Conservation (phyloP, 352 stramenopile species). For the Achlya hypogyna region DNA sequence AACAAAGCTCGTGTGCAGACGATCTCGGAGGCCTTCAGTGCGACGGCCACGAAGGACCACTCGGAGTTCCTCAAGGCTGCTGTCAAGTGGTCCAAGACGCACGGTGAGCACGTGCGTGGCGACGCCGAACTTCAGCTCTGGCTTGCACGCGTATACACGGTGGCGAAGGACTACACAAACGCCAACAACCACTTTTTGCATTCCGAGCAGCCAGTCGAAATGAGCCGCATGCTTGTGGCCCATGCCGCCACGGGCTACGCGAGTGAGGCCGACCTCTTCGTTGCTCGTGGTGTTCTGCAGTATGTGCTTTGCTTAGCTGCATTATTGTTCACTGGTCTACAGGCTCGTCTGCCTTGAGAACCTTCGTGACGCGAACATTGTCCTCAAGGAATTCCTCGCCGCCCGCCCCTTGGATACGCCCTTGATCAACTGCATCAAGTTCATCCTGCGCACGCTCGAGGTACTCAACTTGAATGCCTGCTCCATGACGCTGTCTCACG, state of each 20-base stretch:
- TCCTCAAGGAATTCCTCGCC: slow-evolving; percentile 57
- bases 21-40: slow-evolving; percentile 11
- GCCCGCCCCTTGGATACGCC: slow-evolving; percentile 55
- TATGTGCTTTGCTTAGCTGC: slow-evolving; percentile 27
- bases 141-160: slow-evolving; percentile 42
- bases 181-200: slow-evolving; percentile 75
- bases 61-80: slow-evolving; percentile 59
- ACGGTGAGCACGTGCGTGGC: slow-evolving; percentile 63
- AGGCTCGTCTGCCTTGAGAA: slow-evolving; percentile 79
- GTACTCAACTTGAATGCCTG: slow-evolving; percentile 24
- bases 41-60: neutral
- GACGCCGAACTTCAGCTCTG: slow-evolving; percentile 70
- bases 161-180: slow-evolving; percentile 47
- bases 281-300: slow-evolving; percentile 69
- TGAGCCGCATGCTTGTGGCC: slow-evolving; percentile 59
- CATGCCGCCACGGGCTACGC: slow-evolving; percentile 67
- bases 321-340: neutral
- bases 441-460: slow-evolving; percentile 77
- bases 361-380: slow-evolving; percentile 73
- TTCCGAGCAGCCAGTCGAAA: slow-evolving; percentile 55
- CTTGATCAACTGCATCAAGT: slow-evolving; percentile 75
- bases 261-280: slow-evolving; percentile 74
- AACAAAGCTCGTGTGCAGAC: slow-evolving; percentile 40
- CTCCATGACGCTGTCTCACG: neutral
- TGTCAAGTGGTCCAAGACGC: slow-evolving; percentile 68